Evolutionary conservation across 257 asterid genomes (phyloP).

Genomic region (Solanum ossicruentum): DNA sequence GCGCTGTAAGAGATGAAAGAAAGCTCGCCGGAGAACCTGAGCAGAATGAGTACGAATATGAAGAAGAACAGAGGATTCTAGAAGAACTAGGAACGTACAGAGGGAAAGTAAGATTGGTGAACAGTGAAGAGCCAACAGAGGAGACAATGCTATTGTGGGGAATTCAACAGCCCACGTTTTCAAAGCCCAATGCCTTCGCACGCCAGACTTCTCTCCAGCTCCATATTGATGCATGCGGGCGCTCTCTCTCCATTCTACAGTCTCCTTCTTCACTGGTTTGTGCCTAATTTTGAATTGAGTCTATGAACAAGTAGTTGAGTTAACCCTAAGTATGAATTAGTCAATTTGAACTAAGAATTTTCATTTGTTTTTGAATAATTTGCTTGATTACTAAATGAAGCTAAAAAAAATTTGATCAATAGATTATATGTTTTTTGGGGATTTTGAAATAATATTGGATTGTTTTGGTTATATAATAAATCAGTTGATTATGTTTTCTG

Average conservation of each 20-base stretch:
- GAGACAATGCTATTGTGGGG: slow-evolving; percentile 87
- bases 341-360: background rate
- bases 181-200: slow-evolving; percentile 67
- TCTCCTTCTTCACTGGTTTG: slow-evolving; percentile 73
- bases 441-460: no score
- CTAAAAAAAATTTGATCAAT: no score
- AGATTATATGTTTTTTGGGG: no score
- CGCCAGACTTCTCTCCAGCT: slow-evolving; percentile 62
- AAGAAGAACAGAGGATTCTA: slow-evolving; percentile 20
- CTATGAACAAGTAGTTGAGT: background rate
- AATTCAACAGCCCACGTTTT: slow-evolving; percentile 69
- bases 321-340: background rate
- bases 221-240: slow-evolving; percentile 76
- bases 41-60: background rate
- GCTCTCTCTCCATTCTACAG: slow-evolving; percentile 59
- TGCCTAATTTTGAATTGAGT: background rate
- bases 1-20: background rate
- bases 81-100: slow-evolving; percentile 43
- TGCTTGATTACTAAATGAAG: background rate
- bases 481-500: background rate
- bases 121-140: slow-evolving; percentile 28
- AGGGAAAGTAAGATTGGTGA: slow-evolving; percentile 44
- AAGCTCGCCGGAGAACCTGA: slow-evolving; percentile 6
- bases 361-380: background rate
- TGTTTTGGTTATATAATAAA: background rate